Base-by-base conservation (phyloP, 2,329 filamentous ascomycete species). In the Fusarium xylarioides region DNA sequence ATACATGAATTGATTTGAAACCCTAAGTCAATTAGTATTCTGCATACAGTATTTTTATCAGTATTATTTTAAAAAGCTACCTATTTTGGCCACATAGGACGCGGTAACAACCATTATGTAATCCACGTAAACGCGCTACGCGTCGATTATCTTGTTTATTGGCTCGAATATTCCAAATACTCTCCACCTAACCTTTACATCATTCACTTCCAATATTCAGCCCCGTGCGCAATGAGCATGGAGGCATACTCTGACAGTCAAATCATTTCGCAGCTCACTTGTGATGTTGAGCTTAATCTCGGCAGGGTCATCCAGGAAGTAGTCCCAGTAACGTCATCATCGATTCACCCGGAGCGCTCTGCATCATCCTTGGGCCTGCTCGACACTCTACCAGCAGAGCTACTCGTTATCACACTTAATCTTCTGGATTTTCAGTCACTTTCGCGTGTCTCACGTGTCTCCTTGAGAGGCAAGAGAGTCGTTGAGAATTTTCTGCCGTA, bases 381-480 rank as follows among this genome's bases (percentile, higher is more conserved):
- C 0, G 46, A 1, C 2, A 12, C 0, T 32, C 7, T 32, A 23
- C 28, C 46, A 11, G 28, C 28, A 7, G 46, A 49, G 7, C 7
- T 49, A 10, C 46, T 49, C 46, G 1, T 49, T 4, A 32, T 32
- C 46, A 49, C 18, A 0, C 2, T 49, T 32, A 7, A 32, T 2
- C 46, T 32, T 11, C 28, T 49, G 1, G 46, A 49, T 9, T 32
- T 47, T 9, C 46, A 49, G 28, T 49, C 28, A 5, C 28, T 49
- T 2, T 49, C 46, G 0, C 28, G 46, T 4, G 1, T 49, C 15
- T 32, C 46, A 3, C 46, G 46, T 2, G 8, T 7, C 7, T 49
- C 7, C 3, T 23, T 23, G 21, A 49, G 15, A 7, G 28, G 5
- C 46, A 49, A 49, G 21, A 18, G 15, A 49, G 21, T 32, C 21